These are phyloP conservation scores for Lactarius psammicola DNA, from an alignment of 768 basidiomycete genomes.

Conservation along the genomic window DNA sequence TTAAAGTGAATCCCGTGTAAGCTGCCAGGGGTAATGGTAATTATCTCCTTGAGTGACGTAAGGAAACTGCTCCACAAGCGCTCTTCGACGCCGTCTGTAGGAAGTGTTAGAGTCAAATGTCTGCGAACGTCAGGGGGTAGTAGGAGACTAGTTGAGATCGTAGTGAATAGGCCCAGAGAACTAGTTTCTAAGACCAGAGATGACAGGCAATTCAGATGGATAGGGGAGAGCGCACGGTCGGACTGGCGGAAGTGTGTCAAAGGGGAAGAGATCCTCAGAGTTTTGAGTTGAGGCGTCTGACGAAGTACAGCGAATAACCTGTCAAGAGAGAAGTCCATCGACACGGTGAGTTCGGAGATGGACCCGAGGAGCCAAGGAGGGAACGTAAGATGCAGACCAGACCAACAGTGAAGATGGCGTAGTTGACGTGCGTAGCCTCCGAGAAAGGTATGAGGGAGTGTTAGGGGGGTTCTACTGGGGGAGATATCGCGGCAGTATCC, in stretches of 20 bases:
- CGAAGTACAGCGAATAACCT: slow-evolving; percentile 2
- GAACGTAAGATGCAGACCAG: slow-evolving; percentile 8
- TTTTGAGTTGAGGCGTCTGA: slow-evolving; percentile 9
- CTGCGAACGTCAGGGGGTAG: slow-evolving; percentile 1
- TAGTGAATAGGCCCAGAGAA: slow-evolving; percentile 6
- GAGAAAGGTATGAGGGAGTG: slow-evolving; percentile 7
- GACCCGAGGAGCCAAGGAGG: slow-evolving; percentile 8
- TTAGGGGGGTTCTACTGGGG: neutral
- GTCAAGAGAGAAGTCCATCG: slow-evolving; percentile 5
- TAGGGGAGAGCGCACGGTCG: neutral
- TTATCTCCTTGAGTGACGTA: slow-evolving; percentile 1
- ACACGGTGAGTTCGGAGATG: slow-evolving; percentile 9
- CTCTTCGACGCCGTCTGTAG: neutral
- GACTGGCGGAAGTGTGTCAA: neutral
- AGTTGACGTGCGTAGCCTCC: slow-evolving; percentile 3
- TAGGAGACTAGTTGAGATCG: slow-evolving; percentile 1
- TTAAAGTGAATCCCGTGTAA: slow-evolving; percentile 9
- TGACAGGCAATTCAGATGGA: slow-evolving; percentile 1
- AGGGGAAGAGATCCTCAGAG: neutral
- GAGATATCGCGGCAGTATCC: neutral
- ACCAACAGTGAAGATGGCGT: slow-evolving; percentile 10
- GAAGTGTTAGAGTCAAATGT: slow-evolving; percentile 7
- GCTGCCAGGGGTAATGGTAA: neutral
- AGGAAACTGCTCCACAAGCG: slow-evolving; percentile 1
- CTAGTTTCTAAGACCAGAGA: slow-evolving; percentile 4